phyloP scores from a whole-genome alignment of 1,284 basidiomycete species.

The Schizopora paradoxa region DNA sequence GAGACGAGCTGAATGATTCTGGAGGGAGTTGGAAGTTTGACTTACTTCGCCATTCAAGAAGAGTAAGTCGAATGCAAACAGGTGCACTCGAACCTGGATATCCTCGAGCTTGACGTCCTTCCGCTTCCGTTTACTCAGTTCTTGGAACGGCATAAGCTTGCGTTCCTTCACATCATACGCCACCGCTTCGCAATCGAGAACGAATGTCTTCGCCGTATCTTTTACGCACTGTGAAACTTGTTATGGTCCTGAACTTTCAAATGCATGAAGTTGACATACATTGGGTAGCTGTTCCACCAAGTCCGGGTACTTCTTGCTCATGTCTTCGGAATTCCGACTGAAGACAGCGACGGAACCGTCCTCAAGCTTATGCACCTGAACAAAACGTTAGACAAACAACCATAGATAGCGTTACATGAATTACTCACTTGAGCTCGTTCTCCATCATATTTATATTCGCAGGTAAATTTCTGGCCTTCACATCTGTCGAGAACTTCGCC shows the following conservation, averaged over 20 bases:
- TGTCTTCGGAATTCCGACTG: slow-evolving; percentile 97
- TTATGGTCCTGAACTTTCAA: slow-evolving; percentile 5
- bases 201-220: slow-evolving; percentile 78
- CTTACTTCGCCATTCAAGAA: slow-evolving; percentile 90
- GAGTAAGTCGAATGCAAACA: slow-evolving; percentile 94
- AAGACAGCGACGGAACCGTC: slow-evolving; percentile 85
- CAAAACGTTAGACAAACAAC: neutral
- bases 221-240: slow-evolving; percentile 67
- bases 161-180: slow-evolving; percentile 86
- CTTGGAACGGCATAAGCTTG: slow-evolving; percentile 94
- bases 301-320: slow-evolving; percentile 99
- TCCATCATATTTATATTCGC: slow-evolving; percentile 99
- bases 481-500: slow-evolving; percentile 98
- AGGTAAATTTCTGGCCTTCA: slow-evolving; percentile 93
- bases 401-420: too few species aligned
- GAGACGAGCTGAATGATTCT: slow-evolving; percentile 7
- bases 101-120: slow-evolving; percentile 98
- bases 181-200: slow-evolving; percentile 94
- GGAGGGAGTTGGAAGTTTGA: slow-evolving; percentile 5
- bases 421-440: slow-evolving; percentile 84
- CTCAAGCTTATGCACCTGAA: slow-evolving; percentile 73
- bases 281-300: slow-evolving; percentile 88
- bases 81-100: slow-evolving; percentile 91
- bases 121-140: slow-evolving; percentile 89
- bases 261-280: slow-evolving; percentile 38